Conservation (phyloP, 257 asterid species). For the Solanum piurae region DNA sequence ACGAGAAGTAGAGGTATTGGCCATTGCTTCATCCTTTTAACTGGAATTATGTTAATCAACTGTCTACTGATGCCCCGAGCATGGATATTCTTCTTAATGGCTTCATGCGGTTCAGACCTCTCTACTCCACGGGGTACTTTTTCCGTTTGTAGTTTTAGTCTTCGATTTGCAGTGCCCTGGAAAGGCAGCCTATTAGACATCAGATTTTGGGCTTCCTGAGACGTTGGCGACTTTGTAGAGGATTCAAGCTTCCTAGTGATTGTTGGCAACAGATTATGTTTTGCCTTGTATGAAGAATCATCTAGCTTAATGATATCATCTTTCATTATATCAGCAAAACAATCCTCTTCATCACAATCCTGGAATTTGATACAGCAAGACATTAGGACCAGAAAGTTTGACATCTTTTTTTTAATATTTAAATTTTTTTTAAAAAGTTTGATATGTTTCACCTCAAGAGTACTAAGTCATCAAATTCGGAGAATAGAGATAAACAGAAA, state of each 20-base stretch:
- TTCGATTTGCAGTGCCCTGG: conserved; percentile 57
- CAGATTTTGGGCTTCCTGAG: conserved; percentile 10
- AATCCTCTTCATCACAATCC: conserved; percentile 60
- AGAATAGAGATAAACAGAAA: background rate
- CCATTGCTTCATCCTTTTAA: background rate
- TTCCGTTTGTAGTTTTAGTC: conserved; percentile 30
- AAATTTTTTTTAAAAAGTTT: background rate
- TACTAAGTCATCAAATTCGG: background rate
- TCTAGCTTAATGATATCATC: conserved; percentile 72
- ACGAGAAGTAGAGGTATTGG: background rate
- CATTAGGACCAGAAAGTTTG: background rate
- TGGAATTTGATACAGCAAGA: conserved; percentile 9
- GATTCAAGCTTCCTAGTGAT: background rate
- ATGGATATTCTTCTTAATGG: background rate
- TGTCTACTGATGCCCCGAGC: background rate
- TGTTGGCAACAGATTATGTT: background rate
- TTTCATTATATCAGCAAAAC: conserved; percentile 72
- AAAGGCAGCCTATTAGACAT: conserved; percentile 11
- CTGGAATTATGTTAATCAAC: background rate
- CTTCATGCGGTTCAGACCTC: background rate
- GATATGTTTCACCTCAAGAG: background rate
- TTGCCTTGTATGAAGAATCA: conserved; percentile 23
- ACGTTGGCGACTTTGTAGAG: background rate
- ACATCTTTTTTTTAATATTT: background rate
- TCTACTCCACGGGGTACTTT: background rate